phyloP scores from a whole-genome alignment of 1,284 basidiomycete species.

The Cryptococcus sp. region DNA sequence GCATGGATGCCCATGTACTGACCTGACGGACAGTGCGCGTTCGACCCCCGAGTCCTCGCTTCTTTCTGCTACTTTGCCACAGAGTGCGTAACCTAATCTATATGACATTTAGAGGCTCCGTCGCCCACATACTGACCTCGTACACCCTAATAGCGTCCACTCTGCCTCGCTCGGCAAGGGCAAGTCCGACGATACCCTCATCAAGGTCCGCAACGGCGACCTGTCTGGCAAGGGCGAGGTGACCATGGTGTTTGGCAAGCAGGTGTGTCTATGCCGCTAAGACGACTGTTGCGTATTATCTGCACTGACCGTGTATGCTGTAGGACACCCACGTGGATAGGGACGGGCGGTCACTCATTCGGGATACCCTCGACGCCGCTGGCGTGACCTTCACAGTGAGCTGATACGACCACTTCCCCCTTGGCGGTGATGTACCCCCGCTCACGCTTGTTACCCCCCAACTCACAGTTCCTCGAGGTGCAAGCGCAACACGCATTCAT shows the following conservation, averaged over 20 bases:
- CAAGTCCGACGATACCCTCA: slow-evolving; percentile 69
- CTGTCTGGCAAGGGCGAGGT: slow-evolving; percentile 74
- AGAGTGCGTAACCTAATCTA: slow-evolving; percentile 51
- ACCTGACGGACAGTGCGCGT: slow-evolving; percentile 63
- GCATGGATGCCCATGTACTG: background rate
- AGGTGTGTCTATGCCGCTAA: slow-evolving; percentile 54
- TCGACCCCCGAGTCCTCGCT: slow-evolving; percentile 75
- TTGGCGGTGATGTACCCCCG: background rate
- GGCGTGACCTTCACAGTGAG: slow-evolving; percentile 65
- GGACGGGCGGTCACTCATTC: slow-evolving; percentile 74
- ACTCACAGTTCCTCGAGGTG: slow-evolving; percentile 74
- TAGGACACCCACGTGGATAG: slow-evolving; percentile 84
- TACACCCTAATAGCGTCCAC: slow-evolving; percentile 58
- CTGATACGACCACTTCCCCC: background rate
- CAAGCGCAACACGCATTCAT: slow-evolving; percentile 94
- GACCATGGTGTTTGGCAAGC: slow-evolving; percentile 90
- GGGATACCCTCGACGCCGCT: slow-evolving; percentile 73
- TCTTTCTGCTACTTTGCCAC: slow-evolving; percentile 92
- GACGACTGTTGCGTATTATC: slow-evolving; percentile 7
- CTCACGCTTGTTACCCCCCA: background rate
- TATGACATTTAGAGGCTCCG: background rate
- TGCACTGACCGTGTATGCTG: background rate
- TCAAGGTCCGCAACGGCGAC: slow-evolving; percentile 67
- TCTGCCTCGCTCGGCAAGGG: slow-evolving; percentile 79
- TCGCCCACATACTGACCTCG: background rate